Evolutionary conservation across 768 basidiomycete genomes (phyloP), one percentile per base, ranked within the genome.

Genomic region (Boletus tomentosulus): DNA sequence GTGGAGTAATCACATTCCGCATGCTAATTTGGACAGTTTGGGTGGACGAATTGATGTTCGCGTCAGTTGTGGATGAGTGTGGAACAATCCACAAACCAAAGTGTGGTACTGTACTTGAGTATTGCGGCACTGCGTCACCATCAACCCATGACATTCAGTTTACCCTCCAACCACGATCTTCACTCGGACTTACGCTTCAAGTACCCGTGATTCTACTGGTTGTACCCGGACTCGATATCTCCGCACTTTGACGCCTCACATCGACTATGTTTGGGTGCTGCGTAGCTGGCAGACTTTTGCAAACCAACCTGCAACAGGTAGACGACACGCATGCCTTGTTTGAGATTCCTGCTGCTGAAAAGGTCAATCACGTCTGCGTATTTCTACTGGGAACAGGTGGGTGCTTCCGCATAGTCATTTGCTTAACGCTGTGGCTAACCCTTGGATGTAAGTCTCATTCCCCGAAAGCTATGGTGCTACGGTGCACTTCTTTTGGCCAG

Each of bases 401-500:
- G 81, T 24, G 43, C 30, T 24, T 69, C 3, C 9, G 1, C 11
- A 3, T 10, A 9, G 4, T 19, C 38, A 4, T 28, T 35, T 2
- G 7, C 9, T 11, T 9, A 13, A 6, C n/a, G 16, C 7, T 3
- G 15, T 38, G 3, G 34, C n/a, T 48, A 42, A 55, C 38, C 15
- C 9, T 13, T 1, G 47, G 52, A 22, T 42, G 12, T 38, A 83
- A 39, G 89, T 89, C 0, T 82, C 86, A 2, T 92, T 93, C 61
- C 91, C 91, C 5, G 84, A 87, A 24, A 89, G 90, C 34, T 92
- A 84, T 64, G 91, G 85, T 16, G 88, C 87, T 12, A 84, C 89
- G 0, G 90, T 93, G 9, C 89, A 93, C 64, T 86, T 93, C 65
- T 83, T 82, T 66, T 89, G 85, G 88, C 91, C 90, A 1, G 89